Evolutionary conservation across 2,329 filamentous ascomycete species (phyloP).

Genomic region (Sporothrix humicola): DNA sequence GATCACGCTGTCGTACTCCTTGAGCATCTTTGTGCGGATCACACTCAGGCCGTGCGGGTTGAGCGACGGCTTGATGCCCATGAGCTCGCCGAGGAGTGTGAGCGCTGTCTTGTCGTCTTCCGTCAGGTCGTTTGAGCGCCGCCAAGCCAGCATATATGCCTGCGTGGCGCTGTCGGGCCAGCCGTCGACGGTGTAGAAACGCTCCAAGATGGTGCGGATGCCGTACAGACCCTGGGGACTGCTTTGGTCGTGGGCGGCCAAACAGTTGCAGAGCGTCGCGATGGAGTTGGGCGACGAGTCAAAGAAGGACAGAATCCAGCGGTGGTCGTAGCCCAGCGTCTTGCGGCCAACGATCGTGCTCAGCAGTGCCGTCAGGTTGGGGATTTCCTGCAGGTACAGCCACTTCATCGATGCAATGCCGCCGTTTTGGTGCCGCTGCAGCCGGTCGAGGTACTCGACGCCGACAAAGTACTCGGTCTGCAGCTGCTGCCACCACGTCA

Average conservation of each 20-base stretch:
- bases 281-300: slow-evolving; percentile 33
- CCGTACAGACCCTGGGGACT: slow-evolving; percentile 28
- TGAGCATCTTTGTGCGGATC: slow-evolving; percentile 32
- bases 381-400: slow-evolving; percentile 35
- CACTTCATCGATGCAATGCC: slow-evolving; percentile 30
- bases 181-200: slow-evolving; percentile 25
- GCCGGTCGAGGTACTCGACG: slow-evolving; percentile 30
- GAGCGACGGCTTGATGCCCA: slow-evolving; percentile 30
- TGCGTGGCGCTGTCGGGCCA: slow-evolving; percentile 35
- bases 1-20: slow-evolving; percentile 36
- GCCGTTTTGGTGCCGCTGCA: slow-evolving; percentile 20
- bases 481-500: slow-evolving; percentile 32
- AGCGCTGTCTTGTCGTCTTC: slow-evolving; percentile 34
- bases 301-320: slow-evolving; percentile 36
- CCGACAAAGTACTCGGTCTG: not conserved
- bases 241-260: slow-evolving; percentile 30
- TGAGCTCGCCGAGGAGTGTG: slow-evolving; percentile 30
- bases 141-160: slow-evolving; percentile 37
- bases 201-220: slow-evolving; percentile 35
- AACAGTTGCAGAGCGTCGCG: slow-evolving; percentile 34
- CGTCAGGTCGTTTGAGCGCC: slow-evolving; percentile 32
- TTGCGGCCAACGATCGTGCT: slow-evolving; percentile 32
- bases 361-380: slow-evolving; percentile 31
- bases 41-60: slow-evolving; percentile 33
- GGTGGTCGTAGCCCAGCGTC: slow-evolving; percentile 29